Evolutionary conservation across 2,329 filamentous ascomycete genomes (phyloP).

Genomic region (Parastagonospora nodorum): DNA sequence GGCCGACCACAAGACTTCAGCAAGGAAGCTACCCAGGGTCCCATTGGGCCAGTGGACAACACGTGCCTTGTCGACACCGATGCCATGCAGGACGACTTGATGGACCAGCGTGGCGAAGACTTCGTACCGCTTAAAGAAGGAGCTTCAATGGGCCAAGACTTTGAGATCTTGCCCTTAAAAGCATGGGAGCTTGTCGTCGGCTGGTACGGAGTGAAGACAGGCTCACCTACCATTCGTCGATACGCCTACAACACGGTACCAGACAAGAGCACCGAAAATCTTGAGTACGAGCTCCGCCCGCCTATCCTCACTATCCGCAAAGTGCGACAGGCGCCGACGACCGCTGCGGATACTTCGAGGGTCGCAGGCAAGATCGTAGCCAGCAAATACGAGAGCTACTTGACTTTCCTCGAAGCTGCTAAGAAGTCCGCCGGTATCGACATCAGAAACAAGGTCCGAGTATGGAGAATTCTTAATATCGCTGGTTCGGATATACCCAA

Average conservation of each 20-base stretch:
- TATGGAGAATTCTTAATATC: constrained; percentile 69
- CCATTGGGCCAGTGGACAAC: constrained; percentile 85
- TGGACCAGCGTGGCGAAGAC: constrained; percentile 48
- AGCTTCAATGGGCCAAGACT: constrained; percentile 67
- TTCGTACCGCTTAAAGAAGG: constrained; percentile 78
- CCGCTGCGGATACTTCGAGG: constrained; percentile 64
- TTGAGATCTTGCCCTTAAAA: constrained; percentile 75
- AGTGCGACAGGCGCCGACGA: constrained; percentile 66
- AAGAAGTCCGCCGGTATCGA: constrained; percentile 74
- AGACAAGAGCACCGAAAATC: constrained; percentile 62
- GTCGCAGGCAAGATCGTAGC: constrained; percentile 70
- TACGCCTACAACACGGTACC: constrained; percentile 76
- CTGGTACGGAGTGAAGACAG: constrained; percentile 79
- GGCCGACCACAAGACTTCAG: constrained; percentile 55
- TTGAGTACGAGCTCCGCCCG: constrained; percentile 83
- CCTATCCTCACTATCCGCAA: constrained; percentile 85
- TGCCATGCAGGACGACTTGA: constrained; percentile 25
- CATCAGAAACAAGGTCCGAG: constrained; percentile 71
- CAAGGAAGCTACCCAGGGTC: constrained; percentile 65
- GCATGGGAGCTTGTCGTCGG: constrained; percentile 81
- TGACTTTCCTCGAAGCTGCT: constrained; percentile 75
- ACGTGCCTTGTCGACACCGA: constrained; percentile 65
- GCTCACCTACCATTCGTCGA: constrained; percentile 73
- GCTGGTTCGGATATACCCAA: constrained; percentile 43
- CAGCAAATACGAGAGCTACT: constrained; percentile 71